phyloP scores from a whole-genome alignment of 306 rosid genomes.

The Rosa chinensis region DNA sequence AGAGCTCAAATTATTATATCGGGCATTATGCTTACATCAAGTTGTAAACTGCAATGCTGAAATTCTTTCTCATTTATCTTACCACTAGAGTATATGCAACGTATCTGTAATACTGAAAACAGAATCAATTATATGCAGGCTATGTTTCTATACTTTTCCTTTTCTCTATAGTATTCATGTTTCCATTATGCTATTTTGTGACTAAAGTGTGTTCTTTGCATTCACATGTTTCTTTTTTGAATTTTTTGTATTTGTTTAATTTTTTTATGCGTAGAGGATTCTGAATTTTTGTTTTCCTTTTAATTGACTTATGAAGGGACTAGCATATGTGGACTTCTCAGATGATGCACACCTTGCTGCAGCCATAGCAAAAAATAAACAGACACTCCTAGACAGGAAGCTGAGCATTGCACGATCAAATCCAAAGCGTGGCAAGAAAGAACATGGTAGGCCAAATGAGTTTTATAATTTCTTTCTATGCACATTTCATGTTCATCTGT shows the following conservation, averaged over 20 bases:
- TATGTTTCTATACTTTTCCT: background rate
- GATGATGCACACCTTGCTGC: slow-evolving; percentile 73
- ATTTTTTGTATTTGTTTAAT: background rate
- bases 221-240: background rate
- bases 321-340: slow-evolving; percentile 85
- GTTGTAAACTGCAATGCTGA: background rate
- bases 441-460: slow-evolving; percentile 43
- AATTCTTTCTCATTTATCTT: background rate
- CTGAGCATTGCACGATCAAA: slow-evolving; percentile 76
- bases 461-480: slow-evolving; percentile 7
- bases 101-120: background rate
- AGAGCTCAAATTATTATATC: background rate
- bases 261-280: background rate
- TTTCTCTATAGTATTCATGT: background rate
- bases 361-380: slow-evolving; percentile 75
- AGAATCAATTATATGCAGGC: background rate
- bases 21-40: background rate
- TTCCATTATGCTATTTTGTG: background rate
- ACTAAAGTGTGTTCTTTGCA: background rate
- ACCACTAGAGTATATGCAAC: background rate
- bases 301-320: slow-evolving; percentile 54
- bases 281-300: background rate
- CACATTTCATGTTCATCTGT: background rate
- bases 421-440: slow-evolving; percentile 65
- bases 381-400: slow-evolving; percentile 67